A percentile compares a stretch with the other conserved stretches of the same genome.
phyloP scores from a whole-genome alignment of 2,329 filamentous ascomycete species.

The Ustulina deusta region DNA sequence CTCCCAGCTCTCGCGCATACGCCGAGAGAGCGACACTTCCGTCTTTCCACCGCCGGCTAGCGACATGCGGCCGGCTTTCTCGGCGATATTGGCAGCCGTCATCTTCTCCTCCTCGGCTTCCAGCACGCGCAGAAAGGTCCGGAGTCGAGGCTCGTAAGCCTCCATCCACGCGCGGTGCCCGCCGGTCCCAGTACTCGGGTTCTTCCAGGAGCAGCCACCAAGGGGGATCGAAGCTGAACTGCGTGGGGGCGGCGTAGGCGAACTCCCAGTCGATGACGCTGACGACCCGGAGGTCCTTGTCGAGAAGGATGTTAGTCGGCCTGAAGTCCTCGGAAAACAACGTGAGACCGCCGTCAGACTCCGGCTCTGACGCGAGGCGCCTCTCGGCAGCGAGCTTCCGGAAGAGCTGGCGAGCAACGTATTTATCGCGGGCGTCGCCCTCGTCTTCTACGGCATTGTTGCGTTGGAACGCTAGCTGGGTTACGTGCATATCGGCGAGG shows the following conservation, averaged over 20 bases:
- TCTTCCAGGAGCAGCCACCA: constrained; percentile 55
- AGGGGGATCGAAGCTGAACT: constrained; percentile 53
- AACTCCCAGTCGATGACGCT: constrained; percentile 59
- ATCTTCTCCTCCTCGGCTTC: constrained; percentile 40
- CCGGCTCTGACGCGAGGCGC: constrained; percentile 7
- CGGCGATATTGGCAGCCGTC: background rate
- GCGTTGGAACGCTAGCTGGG: constrained; percentile 56
- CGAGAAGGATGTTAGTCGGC: constrained; percentile 35
- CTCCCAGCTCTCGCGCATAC: constrained; percentile 55
- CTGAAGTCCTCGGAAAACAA: constrained; percentile 39
- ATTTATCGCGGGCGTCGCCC: constrained; percentile 58
- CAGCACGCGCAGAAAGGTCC: constrained; percentile 52
- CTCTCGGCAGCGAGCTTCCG: constrained; percentile 50
- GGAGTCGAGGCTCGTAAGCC: constrained; percentile 50
- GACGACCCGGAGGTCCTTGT: constrained; percentile 46
- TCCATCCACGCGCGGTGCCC: constrained; percentile 50
- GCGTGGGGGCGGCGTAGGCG: constrained; percentile 51
- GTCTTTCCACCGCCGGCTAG: background rate
- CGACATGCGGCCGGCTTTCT: constrained; percentile 7
- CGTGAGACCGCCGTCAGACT: constrained; percentile 39
- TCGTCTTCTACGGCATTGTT: constrained; percentile 54
- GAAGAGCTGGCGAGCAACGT: constrained; percentile 57
- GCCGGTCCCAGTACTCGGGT: constrained; percentile 51
- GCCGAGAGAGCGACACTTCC: constrained; percentile 45
- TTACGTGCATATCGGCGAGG: constrained; percentile 57